Base-by-base conservation (phyloP, 2,329 filamentous ascomycete species). In the Macrophomina tecta region DNA sequence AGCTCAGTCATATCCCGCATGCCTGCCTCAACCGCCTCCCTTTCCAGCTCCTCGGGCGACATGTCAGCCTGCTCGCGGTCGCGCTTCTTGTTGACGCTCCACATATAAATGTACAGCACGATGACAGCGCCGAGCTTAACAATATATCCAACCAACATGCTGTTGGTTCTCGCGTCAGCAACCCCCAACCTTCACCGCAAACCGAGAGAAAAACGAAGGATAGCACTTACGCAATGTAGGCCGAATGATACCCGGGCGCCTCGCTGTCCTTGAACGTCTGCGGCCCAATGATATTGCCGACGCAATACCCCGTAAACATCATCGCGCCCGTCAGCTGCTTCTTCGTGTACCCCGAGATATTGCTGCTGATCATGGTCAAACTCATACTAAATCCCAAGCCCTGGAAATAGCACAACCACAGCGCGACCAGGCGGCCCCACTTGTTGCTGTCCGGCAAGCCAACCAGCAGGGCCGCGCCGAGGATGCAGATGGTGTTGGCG, bases 361-460 rank as follows among this genome's bases (percentile, higher is more conserved):
- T 87, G 11, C 79, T 82, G 67, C 78, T 82, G 34, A 87, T 78
- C 73, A 86, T 84, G 0, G 83, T 86, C 68, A 87, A 72, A 65
- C 79, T 82, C 77, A 86, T 82, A 51, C 80, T 83, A 70, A 86
- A 86, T 1, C 84, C 83, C 6, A 86, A 69, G 0, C 83, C 83
- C 69, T 85, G 83, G 71, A 86, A 86, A 70, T 82, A 86, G 68
- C 83, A 86, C 14, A 88, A 77, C 85, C 85, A 88, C 4, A 87
- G 79, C 0, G 82, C 85, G 4, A 87, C 85, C 1, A 88, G 76
- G 2, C 85, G 78, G 12, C 84, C 85, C 85, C 85, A 87, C 77
- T 86, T 86, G 70, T 85, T 85, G 46, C 71, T 70, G 23, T 76
- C 71, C 0, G 85, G 83, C 5, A 87, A 74, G 0, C 81, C 84